Percentiles rank a stretch among this genome's conserved stretches.
phyloP scores from a whole-genome alignment of 2,329 filamentous ascomycete species.

The Aureobasidium sp. region DNA sequence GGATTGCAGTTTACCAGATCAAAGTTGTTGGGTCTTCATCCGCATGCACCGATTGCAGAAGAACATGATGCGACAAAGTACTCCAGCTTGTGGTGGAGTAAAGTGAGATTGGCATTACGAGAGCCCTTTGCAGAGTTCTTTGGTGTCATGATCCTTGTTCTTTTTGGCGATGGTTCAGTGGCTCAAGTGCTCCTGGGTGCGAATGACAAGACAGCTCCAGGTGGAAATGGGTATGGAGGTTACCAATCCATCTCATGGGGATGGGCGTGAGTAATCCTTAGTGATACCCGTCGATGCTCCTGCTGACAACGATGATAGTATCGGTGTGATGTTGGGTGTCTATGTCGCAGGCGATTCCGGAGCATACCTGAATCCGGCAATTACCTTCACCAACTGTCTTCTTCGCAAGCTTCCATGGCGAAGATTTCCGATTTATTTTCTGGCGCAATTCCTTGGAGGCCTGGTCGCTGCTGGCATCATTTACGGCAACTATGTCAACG shows the following conservation, averaged over 20 bases:
- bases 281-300: too few species aligned
- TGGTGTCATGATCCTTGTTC: constrained; percentile 34
- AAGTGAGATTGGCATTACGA: constrained; percentile 29
- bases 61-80: constrained; percentile 32
- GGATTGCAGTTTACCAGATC: constrained; percentile 12
- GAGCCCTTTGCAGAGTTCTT: constrained; percentile 40
- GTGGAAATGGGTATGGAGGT: constrained; percentile 34
- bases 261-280: too few species aligned
- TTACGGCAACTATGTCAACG: constrained; percentile 44
- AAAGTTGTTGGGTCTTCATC: constrained; percentile 30
- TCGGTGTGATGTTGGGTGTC: constrained; percentile 42
- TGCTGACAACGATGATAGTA: background rate
- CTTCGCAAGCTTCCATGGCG: constrained; percentile 61
- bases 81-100: constrained; percentile 31
- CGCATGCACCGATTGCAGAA: constrained; percentile 33
- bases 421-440: constrained; percentile 59
- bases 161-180: constrained; percentile 38
- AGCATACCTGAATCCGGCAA: constrained; percentile 58
- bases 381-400: constrained; percentile 61
- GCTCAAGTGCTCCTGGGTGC: constrained; percentile 36
- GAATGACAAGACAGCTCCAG: constrained; percentile 31
- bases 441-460: constrained; percentile 59
- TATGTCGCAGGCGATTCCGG: constrained; percentile 59
- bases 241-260: constrained; percentile 39
- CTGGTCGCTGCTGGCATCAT: constrained; percentile 47